Evolutionary conservation across 352 stramenopile genomes (phyloP), one percentile per base, ranked within the genome.

Genomic region (Phytopythium litorale): DNA sequence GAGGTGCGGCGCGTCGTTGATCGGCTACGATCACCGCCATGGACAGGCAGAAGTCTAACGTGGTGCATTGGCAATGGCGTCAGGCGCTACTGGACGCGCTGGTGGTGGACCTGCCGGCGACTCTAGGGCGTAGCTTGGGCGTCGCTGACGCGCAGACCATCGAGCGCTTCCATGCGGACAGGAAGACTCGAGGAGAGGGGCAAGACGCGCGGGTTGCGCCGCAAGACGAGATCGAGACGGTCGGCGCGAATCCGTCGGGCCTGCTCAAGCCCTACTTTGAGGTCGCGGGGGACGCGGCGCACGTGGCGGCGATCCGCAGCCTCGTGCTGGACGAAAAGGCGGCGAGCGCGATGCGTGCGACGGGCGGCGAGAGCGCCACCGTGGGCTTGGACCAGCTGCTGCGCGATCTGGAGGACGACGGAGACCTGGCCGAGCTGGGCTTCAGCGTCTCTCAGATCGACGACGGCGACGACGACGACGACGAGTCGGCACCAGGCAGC

Each of bases 181-280:
- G 57, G 48, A 23, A 19, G 28, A 23, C 30, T 16, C 13, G 43
- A 13, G 56, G 58, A 35, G 68, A 13, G 0, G 23, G 70, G 33
- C 32, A 65, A 42, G 40, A 65, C 46, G 16, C 16, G 5, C 3
- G 52, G 7, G 37, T 67, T 18, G 50, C 32, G 4, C 23, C 51
- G 7, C 3, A 52, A 2, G 37, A 35, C 21, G 53, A 56, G 7
- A 43, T 74, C 23, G 73, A 79, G 43, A 67, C 67, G 1, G 80
- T 92, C 0, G 83, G 83, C 2, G 61, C 72, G 50, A 92, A 91
- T 60, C 80, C 80, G 7, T 60, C 63, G 5, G 64, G 64, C 6
- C 58, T 92, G n/a, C 61, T 94, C 12, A 64, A 81, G 54, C 83
- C 82, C 5, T 94, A 94, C 63, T 78, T 89, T 64, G 67, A 88